These are phyloP conservation scores for Aspergillus sp. DNA, from an alignment of 2,329 filamentous ascomycete genomes.

Conservation along the genomic window DNA sequence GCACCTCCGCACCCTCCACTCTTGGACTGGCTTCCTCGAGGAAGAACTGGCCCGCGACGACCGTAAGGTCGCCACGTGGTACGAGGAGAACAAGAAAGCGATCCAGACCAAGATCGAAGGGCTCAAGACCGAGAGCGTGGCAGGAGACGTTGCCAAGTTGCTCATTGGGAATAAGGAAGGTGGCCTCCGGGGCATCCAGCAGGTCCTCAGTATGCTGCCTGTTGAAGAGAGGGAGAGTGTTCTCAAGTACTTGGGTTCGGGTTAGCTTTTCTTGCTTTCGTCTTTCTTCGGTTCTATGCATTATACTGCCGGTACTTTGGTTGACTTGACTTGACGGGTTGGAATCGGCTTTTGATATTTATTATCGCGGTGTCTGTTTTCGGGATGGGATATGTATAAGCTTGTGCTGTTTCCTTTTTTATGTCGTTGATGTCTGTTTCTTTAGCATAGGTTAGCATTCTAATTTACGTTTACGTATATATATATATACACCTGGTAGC, in stretches of 20 bases:
- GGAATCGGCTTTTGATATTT: neutral
- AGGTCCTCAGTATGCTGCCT: slow-evolving; percentile 76
- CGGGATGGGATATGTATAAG: neutral
- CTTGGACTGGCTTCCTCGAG: slow-evolving; percentile 64
- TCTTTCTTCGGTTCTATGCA: neutral
- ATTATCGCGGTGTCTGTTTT: neutral
- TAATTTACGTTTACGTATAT: neutral
- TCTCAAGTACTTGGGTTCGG: slow-evolving; percentile 45
- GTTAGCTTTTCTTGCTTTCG: neutral
- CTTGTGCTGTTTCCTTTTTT: neutral
- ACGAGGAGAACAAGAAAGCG: slow-evolving; percentile 82
- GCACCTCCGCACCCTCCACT: slow-evolving; percentile 66
- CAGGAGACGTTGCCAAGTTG: slow-evolving; percentile 59
- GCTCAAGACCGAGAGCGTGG: slow-evolving; percentile 66
- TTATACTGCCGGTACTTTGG: too few relatives aligned
- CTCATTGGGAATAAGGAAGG: slow-evolving; percentile 58
- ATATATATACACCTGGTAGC: too few relatives aligned
- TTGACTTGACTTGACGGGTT: neutral
- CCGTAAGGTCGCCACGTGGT: slow-evolving; percentile 81
- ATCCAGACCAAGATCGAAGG: slow-evolving; percentile 76
- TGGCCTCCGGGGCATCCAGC: slow-evolving; percentile 74
- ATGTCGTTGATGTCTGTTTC: neutral
- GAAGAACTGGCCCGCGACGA: slow-evolving; percentile 70
- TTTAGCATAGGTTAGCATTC: neutral
- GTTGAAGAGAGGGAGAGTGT: slow-evolving; percentile 80